Conservation (phyloP, 2,329 filamentous ascomycete species). For the Raffaelea arxii region DNA sequence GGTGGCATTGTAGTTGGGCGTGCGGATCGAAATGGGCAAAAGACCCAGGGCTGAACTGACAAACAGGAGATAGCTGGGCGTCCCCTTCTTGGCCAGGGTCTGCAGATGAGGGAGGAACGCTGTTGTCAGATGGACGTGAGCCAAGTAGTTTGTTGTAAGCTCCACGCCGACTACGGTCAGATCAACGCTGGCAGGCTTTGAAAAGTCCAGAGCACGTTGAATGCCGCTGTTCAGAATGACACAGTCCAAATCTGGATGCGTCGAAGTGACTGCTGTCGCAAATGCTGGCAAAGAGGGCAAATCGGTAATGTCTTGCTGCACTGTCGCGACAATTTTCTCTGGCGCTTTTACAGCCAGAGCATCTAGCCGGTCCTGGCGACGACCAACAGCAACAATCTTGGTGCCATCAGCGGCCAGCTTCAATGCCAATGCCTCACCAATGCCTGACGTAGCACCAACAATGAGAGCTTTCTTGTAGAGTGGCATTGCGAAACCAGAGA, state of each 20-base stretch:
- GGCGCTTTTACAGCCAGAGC: conserved; percentile 19
- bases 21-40: conserved; percentile 30
- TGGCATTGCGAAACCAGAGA: conserved; percentile 5
- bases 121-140: conserved; percentile 31
- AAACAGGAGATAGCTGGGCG: conserved; percentile 16
- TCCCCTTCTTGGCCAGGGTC: not conserved
- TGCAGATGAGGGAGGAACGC: conserved; percentile 35
- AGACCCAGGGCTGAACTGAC: conserved; percentile 20
- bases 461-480: conserved; percentile 38
- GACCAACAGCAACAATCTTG: conserved; percentile 35
- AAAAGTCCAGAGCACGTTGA: conserved; percentile 33
- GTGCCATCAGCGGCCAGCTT: conserved; percentile 25
- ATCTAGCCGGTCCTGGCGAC: conserved; percentile 35
- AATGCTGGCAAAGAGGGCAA: conserved; percentile 25
- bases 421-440: conserved; percentile 33
- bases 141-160: conserved; percentile 34
- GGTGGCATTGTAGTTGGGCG: conserved; percentile 36
- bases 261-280: conserved; percentile 19
- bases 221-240: conserved; percentile 41
- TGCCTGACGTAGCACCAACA: conserved; percentile 41
- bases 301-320: conserved; percentile 32
- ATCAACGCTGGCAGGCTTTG: conserved; percentile 28
- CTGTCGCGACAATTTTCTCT: conserved; percentile 11
- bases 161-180: conserved; percentile 27
- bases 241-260: conserved; percentile 37